These are phyloP conservation scores for Strobilomyces confusus DNA, from an alignment of 768 basidiomycete species.

Conservation along the genomic window DNA sequence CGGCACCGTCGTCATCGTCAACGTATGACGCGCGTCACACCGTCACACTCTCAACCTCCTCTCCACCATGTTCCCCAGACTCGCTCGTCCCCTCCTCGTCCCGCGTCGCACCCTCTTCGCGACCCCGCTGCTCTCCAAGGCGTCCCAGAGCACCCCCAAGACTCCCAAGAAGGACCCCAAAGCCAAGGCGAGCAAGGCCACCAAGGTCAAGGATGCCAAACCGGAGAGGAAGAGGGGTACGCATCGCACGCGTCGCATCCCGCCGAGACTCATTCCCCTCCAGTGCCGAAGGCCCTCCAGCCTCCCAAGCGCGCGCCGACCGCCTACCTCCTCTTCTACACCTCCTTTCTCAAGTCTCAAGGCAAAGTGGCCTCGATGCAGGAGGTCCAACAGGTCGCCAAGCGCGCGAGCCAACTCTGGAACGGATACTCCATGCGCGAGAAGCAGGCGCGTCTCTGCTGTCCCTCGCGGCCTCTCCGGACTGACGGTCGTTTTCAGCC, in stretches of 20 bases:
- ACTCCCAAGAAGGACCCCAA: background rate
- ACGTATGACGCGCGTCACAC: slow-evolving; percentile 12
- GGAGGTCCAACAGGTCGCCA: slow-evolving; percentile 7
- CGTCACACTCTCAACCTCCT: background rate
- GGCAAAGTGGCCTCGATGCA: background rate
- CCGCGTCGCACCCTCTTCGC: slow-evolving; percentile 27
- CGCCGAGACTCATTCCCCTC: slow-evolving; percentile 6
- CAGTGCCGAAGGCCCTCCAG: slow-evolving; percentile 15
- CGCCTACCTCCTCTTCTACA: slow-evolving; percentile 26
- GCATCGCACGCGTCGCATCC: background rate
- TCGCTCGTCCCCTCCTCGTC: too few relatives aligned
- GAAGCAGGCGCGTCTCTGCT: slow-evolving; percentile 31
- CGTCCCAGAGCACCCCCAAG: slow-evolving; percentile 3
- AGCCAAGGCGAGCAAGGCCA: background rate
- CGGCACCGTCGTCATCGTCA: slow-evolving; percentile 36
- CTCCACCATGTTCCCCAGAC: background rate
- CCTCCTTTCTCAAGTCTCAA: slow-evolving; percentile 11
- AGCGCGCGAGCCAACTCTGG: slow-evolving; percentile 29
- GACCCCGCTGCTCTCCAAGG: slow-evolving; percentile 13
- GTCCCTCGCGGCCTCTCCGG: background rate
- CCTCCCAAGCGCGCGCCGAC: slow-evolving; percentile 28
- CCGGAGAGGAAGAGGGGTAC: slow-evolving; percentile 13
- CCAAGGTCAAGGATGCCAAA: background rate
- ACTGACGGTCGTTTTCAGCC: slow-evolving; percentile 15
- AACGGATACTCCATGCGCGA: slow-evolving; percentile 28